Evolutionary conservation across 1,284 basidiomycete genomes (phyloP), one percentile per base, ranked within the genome.

Genomic region (Ustilago xerochloae): DNA sequence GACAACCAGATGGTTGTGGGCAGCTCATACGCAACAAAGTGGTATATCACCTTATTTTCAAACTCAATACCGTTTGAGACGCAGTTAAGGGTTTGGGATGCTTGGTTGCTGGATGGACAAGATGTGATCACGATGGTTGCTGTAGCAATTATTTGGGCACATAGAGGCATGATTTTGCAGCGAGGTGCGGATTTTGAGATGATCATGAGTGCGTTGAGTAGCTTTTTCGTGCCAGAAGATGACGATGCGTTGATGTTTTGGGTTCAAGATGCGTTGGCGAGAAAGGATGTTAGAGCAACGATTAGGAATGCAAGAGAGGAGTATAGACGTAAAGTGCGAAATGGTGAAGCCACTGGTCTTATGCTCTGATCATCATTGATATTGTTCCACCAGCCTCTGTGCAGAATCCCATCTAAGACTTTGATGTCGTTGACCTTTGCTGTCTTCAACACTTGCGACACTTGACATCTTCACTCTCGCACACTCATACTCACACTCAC

Each of bases 1-100:
- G 69, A 72, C 16, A 52, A 69, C 6, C 90, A 97, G 77, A 91
- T 90, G 88, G 91, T 99, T 70, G 92, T 91, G 6, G 93, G 93
- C 4, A 95, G 94, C 38, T 90, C 93, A 16, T 99, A 96, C 85
- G 96, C 94, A 30, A 98, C 96, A 1, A 97, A 97, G 85, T 99
- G 96, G 95, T 99, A 97, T 85, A 99, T 99, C 84, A 99, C 97
- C 2, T 87, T 99, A 16, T 86, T 85, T 45, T 90, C 94, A 54
- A 97, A 97, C 83, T 92, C 92, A 1, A 90, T 99, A n/a, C 94
- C 96, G 13, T 99, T 97, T 84, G 92, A 94, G 85, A 93, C 91
- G 45, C 94, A 97, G 86, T 86, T 99, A 38, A 88, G 97, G 62
- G 83, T 99, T 22, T 99, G 96, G 96, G 96, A 99, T 84, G 92